Conservation (phyloP, 192 early-diverging fungal genomes). For the Pilobolus umbonatus region DNA sequence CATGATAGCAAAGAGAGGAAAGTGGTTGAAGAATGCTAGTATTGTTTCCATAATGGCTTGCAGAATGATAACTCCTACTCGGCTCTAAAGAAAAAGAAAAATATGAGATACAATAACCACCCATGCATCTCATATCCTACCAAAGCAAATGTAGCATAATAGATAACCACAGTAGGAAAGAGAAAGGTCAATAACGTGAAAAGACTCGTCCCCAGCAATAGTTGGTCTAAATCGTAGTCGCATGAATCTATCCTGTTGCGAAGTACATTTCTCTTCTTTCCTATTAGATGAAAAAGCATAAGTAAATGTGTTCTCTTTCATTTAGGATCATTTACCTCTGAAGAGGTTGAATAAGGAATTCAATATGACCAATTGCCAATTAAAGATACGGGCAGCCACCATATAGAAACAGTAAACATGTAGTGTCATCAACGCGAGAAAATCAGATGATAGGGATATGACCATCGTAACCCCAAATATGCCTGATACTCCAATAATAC, state of each 20-base stretch:
- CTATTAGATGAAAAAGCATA: too few species aligned
- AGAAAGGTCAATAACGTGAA: slow-evolving; percentile 92
- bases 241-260: slow-evolving; percentile 90
- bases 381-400: slow-evolving; percentile 87
- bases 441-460: slow-evolving; percentile 78
- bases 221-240: slow-evolving; percentile 93
- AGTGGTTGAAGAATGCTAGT: slow-evolving; percentile 91
- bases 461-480: slow-evolving; percentile 81
- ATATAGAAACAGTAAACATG: slow-evolving; percentile 96
- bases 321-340: too few species aligned
- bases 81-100: slow-evolving; percentile 45
- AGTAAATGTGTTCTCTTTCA: too few species aligned
- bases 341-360: slow-evolving; percentile 91
- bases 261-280: slow-evolving; percentile 81
- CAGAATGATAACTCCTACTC: slow-evolving; percentile 73
- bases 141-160: slow-evolving; percentile 84
- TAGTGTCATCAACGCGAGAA: slow-evolving; percentile 77
- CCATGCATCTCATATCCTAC: slow-evolving; percentile 39
- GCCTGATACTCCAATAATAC: slow-evolving; percentile 68
- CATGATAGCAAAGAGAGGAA: slow-evolving; percentile 93
- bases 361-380: slow-evolving; percentile 85
- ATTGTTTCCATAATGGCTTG: slow-evolving; percentile 82
- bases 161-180: slow-evolving; percentile 93
- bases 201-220: slow-evolving; percentile 88
- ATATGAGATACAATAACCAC: neutral